Base-by-base conservation (phyloP, 345 rosid genomes). In the Sonneratia alba region DNA sequence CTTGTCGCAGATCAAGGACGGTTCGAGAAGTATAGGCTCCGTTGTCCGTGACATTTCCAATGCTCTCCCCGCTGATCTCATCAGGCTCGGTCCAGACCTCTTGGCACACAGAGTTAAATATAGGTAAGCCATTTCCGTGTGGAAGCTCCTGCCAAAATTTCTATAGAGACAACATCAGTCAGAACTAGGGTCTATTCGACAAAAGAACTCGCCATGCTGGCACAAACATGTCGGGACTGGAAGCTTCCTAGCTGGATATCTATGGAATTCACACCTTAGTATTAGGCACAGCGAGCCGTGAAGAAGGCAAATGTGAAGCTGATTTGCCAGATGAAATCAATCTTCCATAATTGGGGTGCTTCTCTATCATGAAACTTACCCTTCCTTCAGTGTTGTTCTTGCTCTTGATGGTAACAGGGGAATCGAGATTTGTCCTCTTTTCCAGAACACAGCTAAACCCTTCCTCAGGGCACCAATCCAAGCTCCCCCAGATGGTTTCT, bases 401-500 rank as follows among this genome's bases (percentile, higher is more conserved):
- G 70, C 61, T 77, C 34, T 75, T 68, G 53, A 77, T 79, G 61
- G 32, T 74, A 13, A n/a, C 14, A 56, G 71, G 72, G 16, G 74
- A 73, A 71, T 68, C 79, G 21, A 32, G 32, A 32, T 67, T 57
- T 61, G 75, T 80, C 76, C 78, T 81, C 79, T 74, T 89, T 19
- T 78, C 74, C 61, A 74, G 74, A 70, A 37, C 73, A 56, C 88
- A 88, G 8, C 42, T 69, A 38, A 75, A 68, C 42, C 80, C 83
- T 79, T 88, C 93, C 79, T 88, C 92, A 3, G 85, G 86, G 12
- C 87, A 83, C 78, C 84, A 81, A 59, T 92, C 91, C 77, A 83
- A 68, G 83, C 79, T 69, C 1, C 93, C 93, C 97, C 93, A 89
- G 24, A 89, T 81, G 36, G 84, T 71, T 72, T 92, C 93, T 78